Conservation (phyloP, 2,329 filamentous ascomycete genomes). For the Shiraia sp. region DNA sequence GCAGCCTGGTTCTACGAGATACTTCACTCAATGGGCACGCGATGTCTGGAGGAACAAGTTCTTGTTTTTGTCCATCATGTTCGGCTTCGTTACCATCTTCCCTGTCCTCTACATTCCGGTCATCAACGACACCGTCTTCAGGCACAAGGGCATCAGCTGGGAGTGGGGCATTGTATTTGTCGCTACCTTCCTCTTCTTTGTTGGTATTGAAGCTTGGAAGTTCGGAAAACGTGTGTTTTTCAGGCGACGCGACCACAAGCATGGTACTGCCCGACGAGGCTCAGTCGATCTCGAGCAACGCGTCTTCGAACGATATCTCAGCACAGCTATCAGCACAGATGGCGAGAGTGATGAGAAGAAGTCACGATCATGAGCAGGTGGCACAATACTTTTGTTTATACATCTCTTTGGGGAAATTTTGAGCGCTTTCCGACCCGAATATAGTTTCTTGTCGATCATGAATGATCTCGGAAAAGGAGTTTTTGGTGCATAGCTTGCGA, state of each 20-base stretch:
- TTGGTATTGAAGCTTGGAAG: slow-evolving; percentile 69
- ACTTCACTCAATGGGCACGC: slow-evolving; percentile 63
- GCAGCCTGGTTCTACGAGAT: slow-evolving; percentile 64
- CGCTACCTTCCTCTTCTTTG: slow-evolving; percentile 65
- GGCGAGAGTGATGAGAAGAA: slow-evolving; percentile 33
- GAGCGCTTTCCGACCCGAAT: not conserved
- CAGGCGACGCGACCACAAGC: slow-evolving; percentile 26
- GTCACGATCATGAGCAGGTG: slow-evolving; percentile 7
- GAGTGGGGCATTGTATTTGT: slow-evolving; percentile 72
- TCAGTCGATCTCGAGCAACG: slow-evolving; percentile 36
- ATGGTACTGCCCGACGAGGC: slow-evolving; percentile 24
- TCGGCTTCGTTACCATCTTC: slow-evolving; percentile 36
- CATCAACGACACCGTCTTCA: slow-evolving; percentile 67
- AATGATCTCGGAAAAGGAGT: slow-evolving; percentile 13
- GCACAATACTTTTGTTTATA: not conserved
- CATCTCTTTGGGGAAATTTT: slow-evolving; percentile 1
- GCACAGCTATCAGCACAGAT: slow-evolving; percentile 36
- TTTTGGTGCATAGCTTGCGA: slow-evolving; percentile 27
- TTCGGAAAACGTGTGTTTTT: slow-evolving; percentile 61
- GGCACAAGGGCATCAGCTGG: slow-evolving; percentile 67
- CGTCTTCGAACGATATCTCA: slow-evolving; percentile 39
- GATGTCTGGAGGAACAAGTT: slow-evolving; percentile 75
- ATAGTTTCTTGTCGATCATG: not conserved
- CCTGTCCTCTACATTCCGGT: slow-evolving; percentile 64
- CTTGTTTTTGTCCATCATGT: slow-evolving; percentile 51